Base-by-base conservation (phyloP, 2,329 filamentous ascomycete species). In the Chalaropsis ovoidea region DNA sequence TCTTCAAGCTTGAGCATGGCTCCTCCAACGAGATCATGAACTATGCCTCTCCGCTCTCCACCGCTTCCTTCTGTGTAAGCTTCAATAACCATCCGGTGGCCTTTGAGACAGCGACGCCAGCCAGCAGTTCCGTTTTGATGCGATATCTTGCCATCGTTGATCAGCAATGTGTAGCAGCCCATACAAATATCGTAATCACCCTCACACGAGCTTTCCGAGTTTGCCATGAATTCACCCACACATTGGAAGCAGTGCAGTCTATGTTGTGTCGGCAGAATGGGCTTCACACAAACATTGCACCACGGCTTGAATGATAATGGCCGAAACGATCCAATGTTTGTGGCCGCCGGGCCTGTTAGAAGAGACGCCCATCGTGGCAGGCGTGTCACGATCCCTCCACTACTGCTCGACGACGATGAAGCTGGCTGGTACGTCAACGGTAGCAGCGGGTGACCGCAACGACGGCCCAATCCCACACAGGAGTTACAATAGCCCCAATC, bases 401-500 rank as follows among this genome's bases (percentile, higher is more conserved):
- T 35, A 19, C 19, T 52, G 2, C 69, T 67, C 22, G 63, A 63
- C 69, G 69, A 69, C 4, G 72, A 70, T 8, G 74, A 70, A 1
- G 73, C 71, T 35, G 77, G 74, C 56, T 82, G 79, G 69, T 90
- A 87, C 0, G 86, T 83, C 56, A 95, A 78, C 0, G 92, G 90
- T 0, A 95, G 78, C 0, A 97, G 79, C 6, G 88, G 81, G 72
- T 97, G 93, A 0, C 86, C 88, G 75, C 93, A 97, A 67, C 86
- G 88, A 67, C 81, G 81, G 17, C 90, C 91, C 73, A 87, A 85
- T 67, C 93, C 92, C 39, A 96, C 90, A 70, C 93, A 97, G 68
- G 81, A 77, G 70, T 92, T 90, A 76, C 93, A 97, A 73, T 90
- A 96, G 0, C 93, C 93, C 92, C 92, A 97, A 72, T 95, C 92